Conservation (phyloP, 108 stramenopile species). For the Pseudonitzschia multiseries region DNA sequence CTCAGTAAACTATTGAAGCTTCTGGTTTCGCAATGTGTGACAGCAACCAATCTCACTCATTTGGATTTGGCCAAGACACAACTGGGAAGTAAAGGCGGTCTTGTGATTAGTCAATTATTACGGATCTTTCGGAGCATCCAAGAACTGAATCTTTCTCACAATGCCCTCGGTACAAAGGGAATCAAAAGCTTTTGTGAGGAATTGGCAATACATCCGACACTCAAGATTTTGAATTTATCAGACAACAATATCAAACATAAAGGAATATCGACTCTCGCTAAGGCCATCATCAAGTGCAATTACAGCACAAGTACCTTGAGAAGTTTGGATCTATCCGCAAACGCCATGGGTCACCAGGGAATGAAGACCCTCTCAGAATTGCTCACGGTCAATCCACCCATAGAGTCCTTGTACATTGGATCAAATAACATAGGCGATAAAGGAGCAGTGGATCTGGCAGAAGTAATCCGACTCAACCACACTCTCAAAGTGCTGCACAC, state of each 20-base stretch:
- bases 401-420: slow-evolving; percentile 29
- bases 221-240: slow-evolving; percentile 48
- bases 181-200: slow-evolving; percentile 36
- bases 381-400: slow-evolving; percentile 22
- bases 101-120: slow-evolving; percentile 28
- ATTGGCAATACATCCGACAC: slow-evolving; percentile 28
- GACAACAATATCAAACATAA: slow-evolving; percentile 34
- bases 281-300: slow-evolving; percentile 15
- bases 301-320: slow-evolving; percentile 7
- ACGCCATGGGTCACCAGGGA: slow-evolving; percentile 33
- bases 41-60: slow-evolving; percentile 6
- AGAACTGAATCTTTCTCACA: slow-evolving; percentile 43
- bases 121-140: slow-evolving; percentile 29
- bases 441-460: slow-evolving; percentile 42
- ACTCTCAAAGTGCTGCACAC: slow-evolving; percentile 41
- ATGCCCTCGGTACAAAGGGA: slow-evolving; percentile 44
- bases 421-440: slow-evolving; percentile 34
- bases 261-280: slow-evolving; percentile 28
- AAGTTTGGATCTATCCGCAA: slow-evolving; percentile 32
- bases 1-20: slow-evolving; percentile 20
- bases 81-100: slow-evolving; percentile 33
- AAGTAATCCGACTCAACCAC: slow-evolving; percentile 32
- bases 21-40: slow-evolving; percentile 2
- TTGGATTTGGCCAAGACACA: slow-evolving; percentile 32
- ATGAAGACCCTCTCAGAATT: slow-evolving; percentile 28